These are phyloP conservation scores for Przewalskia tangutica DNA, from an alignment of 257 asterid genomes.

Conservation along the genomic window DNA sequence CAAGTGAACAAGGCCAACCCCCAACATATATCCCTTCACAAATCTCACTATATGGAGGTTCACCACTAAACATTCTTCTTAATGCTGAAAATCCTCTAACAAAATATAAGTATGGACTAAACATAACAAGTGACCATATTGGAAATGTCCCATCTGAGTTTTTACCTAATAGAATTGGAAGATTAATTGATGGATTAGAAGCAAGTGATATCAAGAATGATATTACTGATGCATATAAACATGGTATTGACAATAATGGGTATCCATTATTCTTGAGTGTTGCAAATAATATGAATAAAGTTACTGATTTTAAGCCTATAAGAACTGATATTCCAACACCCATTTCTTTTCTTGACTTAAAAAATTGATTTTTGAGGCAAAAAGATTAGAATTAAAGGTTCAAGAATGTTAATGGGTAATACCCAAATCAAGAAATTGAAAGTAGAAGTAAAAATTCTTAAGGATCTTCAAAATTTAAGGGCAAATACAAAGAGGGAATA, in stretches of 20 bases:
- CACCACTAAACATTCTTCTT: conserved; percentile 62
- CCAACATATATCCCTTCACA: conserved; percentile 71
- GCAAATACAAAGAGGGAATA: neutral
- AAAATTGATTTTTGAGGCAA: neutral
- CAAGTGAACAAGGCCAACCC: conserved; percentile 81
- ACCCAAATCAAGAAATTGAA: neutral
- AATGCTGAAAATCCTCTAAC: conserved; percentile 66
- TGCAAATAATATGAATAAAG: conserved; percentile 42
- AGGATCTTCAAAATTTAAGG: neutral
- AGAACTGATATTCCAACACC: conserved; percentile 66
- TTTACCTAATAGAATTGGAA: conserved; percentile 75
- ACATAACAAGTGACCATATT: conserved; percentile 56
- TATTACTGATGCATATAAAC: conserved; percentile 62
- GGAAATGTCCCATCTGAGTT: conserved; percentile 77
- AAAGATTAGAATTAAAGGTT: neutral
- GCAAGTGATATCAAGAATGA: conserved; percentile 69
- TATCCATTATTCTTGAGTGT: conserved; percentile 35
- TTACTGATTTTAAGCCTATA: conserved; percentile 55
- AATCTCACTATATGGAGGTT: conserved; percentile 64
- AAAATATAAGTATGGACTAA: conserved; percentile 72
- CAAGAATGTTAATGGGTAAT: neutral
- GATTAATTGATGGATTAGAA: conserved; percentile 72
- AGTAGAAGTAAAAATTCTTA: neutral
- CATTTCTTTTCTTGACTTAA: conserved; percentile 18
- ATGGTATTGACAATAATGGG: conserved; percentile 50